Evolutionary conservation across 176 grass and related monocot species (phyloP).

Genomic region (Carex scoparia): DNA sequence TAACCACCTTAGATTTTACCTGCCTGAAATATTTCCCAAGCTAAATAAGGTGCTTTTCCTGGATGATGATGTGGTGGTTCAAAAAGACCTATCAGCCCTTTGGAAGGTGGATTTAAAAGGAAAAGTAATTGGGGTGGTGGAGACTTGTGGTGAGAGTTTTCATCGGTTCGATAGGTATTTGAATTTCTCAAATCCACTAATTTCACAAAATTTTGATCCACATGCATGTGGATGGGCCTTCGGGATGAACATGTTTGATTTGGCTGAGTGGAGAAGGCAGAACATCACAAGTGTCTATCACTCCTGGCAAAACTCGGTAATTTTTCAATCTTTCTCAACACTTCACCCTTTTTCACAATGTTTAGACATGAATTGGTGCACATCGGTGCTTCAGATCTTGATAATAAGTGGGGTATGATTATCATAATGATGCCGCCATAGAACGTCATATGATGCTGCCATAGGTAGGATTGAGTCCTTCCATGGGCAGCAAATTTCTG

Average conservation of each 20-base stretch:
- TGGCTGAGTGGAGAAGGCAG: slow-evolving; percentile 90
- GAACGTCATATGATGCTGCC: background rate
- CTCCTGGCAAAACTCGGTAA: slow-evolving; percentile 84
- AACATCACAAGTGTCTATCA: slow-evolving; percentile 82
- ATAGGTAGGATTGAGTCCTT: background rate
- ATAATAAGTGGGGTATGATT: background rate
- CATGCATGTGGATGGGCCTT: slow-evolving; percentile 77
- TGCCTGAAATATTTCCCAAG: slow-evolving; percentile 86
- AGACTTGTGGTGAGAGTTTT: slow-evolving; percentile 76
- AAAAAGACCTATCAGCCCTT: slow-evolving; percentile 58
- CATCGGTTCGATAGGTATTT: slow-evolving; percentile 86
- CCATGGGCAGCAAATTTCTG: background rate
- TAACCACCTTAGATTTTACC: slow-evolving; percentile 94
- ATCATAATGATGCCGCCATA: background rate
- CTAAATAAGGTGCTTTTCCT: slow-evolving; percentile 81
- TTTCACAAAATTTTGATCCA: slow-evolving; percentile 72
- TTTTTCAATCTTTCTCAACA: slow-evolving; percentile 15
- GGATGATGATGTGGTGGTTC: slow-evolving; percentile 84
- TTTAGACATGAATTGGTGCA: background rate
- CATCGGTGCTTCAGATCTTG: background rate
- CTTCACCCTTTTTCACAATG: background rate
- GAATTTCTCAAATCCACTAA: slow-evolving; percentile 90
- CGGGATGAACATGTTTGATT: slow-evolving; percentile 95
- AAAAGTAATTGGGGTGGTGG: slow-evolving; percentile 87
- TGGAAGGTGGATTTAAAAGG: slow-evolving; percentile 79